These are phyloP conservation scores for Chrysanthemum lavandulifolium DNA, from an alignment of 129 eudicot genomes.

Conservation along the genomic window DNA sequence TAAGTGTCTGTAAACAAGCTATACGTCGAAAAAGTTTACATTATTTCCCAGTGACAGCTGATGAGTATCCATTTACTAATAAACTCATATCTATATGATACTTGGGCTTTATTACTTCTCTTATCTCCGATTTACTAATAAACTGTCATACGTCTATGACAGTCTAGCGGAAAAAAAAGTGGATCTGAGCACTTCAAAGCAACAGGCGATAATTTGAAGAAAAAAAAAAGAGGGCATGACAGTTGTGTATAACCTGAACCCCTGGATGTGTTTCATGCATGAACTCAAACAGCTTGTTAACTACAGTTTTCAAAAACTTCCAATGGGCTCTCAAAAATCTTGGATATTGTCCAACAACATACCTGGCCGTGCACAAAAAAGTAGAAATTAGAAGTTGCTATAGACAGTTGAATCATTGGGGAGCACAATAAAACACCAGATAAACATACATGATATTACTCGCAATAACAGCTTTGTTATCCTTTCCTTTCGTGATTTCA, in stretches of 20 bases:
- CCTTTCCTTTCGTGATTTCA: slow-evolving; percentile 96
- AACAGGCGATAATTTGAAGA: slow-evolving; percentile 16
- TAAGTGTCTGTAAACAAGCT: no score
- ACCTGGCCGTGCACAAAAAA: slow-evolving; percentile 53
- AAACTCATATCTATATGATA: no score
- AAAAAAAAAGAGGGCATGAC: not conserved
- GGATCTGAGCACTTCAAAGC: not conserved
- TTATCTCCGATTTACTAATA: no score
- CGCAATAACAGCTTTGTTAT: slow-evolving; percentile 98
- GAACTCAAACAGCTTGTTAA: slow-evolving; percentile 95
- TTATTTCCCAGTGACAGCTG: not conserved
- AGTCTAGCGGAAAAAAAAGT: no score
- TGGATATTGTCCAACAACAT: slow-evolving; percentile 99
- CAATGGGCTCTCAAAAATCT: slow-evolving; percentile 96
- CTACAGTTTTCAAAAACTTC: slow-evolving; percentile 98
- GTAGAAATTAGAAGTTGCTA: not conserved
- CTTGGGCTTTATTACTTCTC: no score
- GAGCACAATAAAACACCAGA: not conserved
- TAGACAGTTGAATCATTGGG: not conserved
- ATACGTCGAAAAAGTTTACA: no score
- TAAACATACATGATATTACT: slow-evolving; percentile 88
- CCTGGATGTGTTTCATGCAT: slow-evolving; percentile 99
- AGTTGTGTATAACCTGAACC: slow-evolving; percentile 66
- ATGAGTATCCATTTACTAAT: no score
- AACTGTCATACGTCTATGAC: no score